Base-by-base conservation (phyloP, 306 rosid genomes). In the Senna siamea region DNA sequence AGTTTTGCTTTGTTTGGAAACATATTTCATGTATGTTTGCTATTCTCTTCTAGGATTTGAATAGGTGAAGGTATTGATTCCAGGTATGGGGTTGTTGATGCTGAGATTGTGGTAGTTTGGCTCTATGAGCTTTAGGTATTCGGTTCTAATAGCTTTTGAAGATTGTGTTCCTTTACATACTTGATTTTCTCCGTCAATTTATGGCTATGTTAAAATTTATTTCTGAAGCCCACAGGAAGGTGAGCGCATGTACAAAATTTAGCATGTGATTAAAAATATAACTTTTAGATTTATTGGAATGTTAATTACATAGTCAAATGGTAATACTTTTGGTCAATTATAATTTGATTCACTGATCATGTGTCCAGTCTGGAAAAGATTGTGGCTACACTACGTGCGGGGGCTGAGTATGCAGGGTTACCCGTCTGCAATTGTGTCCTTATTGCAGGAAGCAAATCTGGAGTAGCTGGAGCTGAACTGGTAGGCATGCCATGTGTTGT, bases 401-500 rank as follows among this genome's bases (percentile, higher is more conserved):
- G 98, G 82, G 96, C 98, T 11, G 98, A 94, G 81, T 74, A 23
- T 84, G 91, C 90, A 4, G 84, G 90, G 52, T 14, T 78, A 70
- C 89, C 97, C 54, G 85, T 88, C 74, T 13, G 79, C 81, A 77
- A 85, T 60, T 94, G 96, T 69, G 84, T 94, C 80, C 92, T 94
- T 28, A 69, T 94, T 76, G 95, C 98, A 37, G 98, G 98, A 87
- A 91, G 91, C 86, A 91, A 89, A 74, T 75, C 88, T 73, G 96
- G 98, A 59, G 87, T 88, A 28, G 81, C 72, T 66, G 97, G 93
- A 76, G 98, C 97, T 66, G 84, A 70, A 64, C 85, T 75, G 66
- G 89, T 88, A 48, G 97, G 93, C 73, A 94, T 91, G 95, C 96
- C 96, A 9, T 88, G 97, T 53, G 79, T 88, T 76, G 92, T 92